These are phyloP conservation scores for Lecanicillium sp. DNA, from an alignment of 2,329 filamentous ascomycete species.

Conservation along the genomic window DNA sequence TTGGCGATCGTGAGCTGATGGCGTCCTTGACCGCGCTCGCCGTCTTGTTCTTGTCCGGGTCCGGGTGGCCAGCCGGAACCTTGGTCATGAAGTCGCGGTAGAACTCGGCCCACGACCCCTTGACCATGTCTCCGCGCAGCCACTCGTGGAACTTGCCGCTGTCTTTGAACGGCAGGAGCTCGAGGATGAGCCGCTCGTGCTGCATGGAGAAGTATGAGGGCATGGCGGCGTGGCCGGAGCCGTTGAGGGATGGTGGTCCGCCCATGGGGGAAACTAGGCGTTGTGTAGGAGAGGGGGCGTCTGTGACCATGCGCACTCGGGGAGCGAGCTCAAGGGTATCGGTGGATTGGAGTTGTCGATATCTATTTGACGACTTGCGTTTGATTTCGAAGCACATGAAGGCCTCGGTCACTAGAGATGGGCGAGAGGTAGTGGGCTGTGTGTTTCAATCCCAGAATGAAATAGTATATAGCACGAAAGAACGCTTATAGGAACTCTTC, in stretches of 20 bases:
- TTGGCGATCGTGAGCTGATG: slow-evolving; percentile 18
- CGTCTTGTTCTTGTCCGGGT: slow-evolving; percentile 25
- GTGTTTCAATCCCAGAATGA: no score
- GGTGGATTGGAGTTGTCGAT: slow-evolving; percentile 1
- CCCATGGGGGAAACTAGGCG: no score
- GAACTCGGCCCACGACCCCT: slow-evolving; percentile 30
- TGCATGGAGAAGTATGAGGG: slow-evolving; percentile 17
- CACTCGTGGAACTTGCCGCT: slow-evolving; percentile 25
- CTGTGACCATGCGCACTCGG: background rate
- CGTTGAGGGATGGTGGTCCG: background rate
- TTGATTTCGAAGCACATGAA: slow-evolving; percentile 5
- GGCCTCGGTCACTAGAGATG: background rate
- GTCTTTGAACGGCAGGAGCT: slow-evolving; percentile 30
- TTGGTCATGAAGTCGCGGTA: slow-evolving; percentile 20
- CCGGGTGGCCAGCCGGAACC: slow-evolving; percentile 12
- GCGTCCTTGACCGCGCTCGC: slow-evolving; percentile 22
- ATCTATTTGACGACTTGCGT: background rate
- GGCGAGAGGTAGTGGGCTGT: no score
- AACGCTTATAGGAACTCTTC: no score
- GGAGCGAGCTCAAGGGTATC: background rate
- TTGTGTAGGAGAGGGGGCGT: background rate
- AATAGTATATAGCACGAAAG: no score
- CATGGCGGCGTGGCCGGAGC: background rate
- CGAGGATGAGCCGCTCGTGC: slow-evolving; percentile 30
- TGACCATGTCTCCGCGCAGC: slow-evolving; percentile 22